Base-by-base conservation (phyloP, 768 basidiomycete species). In the Phaeotremella fagi region DNA sequence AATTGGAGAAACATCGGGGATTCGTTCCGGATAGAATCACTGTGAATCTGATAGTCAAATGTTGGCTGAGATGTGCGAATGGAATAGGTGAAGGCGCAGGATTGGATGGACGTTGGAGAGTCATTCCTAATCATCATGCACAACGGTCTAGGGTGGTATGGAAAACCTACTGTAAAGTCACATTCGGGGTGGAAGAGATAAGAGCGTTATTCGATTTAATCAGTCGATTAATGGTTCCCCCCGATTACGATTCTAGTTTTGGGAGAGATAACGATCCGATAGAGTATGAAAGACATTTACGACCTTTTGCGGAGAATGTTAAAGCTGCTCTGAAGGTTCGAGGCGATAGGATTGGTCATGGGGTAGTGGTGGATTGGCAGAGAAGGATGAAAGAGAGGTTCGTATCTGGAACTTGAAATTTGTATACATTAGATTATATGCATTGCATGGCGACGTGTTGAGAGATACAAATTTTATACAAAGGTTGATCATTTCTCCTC, bases 231-330 rank as follows among this genome's bases (percentile, higher is more conserved):
- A 86, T 86, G 2, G 86, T 83, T 63, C 82, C 82, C 1, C 77
- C 74, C 7, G 75, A 22, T 26, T 50, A 15, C 26, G 26, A 33
- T 42, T 26, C 36, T 23, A 20, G 11, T 24, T 41, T 26, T 35
- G 16, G 35, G 72, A 75, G 20, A 79, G 2, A 22, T 6, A 12
- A 7, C 11, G 38, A 41, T 12, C 38, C 38, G 12, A 11, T 41
- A 6, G 38, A 41, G 12, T 85, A 83, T 49, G 75, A 77, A 52
- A 77, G 75, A 51, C 85, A 87, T 66, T 78, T 82, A n/a, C 75
- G 77, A 52, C 87, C 87, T 36, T 64, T 88, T 71, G 84, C 84
- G 71, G 84, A 79, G 76, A 83, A 83, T 81, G 83, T 88, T 72
- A 81, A 85, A 63, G 82, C 80, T 62, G 82, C 82, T 14, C 79